These are phyloP conservation scores for Gnaphalium uliginosum DNA, from an alignment of 129 eudicot species.

Conservation along the genomic window DNA sequence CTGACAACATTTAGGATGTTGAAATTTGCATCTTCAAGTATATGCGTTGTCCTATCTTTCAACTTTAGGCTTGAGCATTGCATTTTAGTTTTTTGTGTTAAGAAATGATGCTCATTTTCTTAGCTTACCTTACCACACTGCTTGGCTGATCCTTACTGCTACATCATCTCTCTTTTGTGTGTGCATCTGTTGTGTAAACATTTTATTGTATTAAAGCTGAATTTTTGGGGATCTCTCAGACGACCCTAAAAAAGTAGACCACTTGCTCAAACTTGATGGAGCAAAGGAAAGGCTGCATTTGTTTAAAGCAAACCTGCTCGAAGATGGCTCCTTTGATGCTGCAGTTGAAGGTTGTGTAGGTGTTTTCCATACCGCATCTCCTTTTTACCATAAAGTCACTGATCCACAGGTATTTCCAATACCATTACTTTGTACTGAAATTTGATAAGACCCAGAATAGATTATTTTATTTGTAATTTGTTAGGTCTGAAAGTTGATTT, in stretches of 20 bases:
- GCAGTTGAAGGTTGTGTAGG: conserved; percentile 13
- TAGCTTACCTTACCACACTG: not conserved
- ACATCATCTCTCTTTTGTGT: not conserved
- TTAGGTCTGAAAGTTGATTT: not conserved
- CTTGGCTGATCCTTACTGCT: not conserved
- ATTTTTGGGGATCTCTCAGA: not conserved
- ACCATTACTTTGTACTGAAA: not conserved
- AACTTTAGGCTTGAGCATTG: not conserved
- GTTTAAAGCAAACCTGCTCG: conserved; percentile 1
- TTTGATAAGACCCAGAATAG: too few species aligned
- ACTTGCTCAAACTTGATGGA: conserved; percentile 11
- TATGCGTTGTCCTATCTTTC: not conserved
- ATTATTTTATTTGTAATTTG: too few species aligned
- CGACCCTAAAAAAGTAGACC: not conserved
- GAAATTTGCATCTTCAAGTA: not conserved
- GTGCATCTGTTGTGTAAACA: not conserved
- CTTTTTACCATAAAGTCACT: conserved; percentile 1
- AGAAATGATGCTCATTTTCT: not conserved
- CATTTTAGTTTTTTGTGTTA: not conserved
- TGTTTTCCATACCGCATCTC: conserved; percentile 10
- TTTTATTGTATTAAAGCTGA: not conserved
- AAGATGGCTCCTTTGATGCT: conserved; percentile 5
- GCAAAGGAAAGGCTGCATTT: conserved; percentile 4
- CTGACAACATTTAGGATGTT: not conserved
- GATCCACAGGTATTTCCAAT: not conserved